Percentiles rank a stretch among this genome's conserved stretches.
Evolutionary conservation across 2,329 filamentous ascomycete genomes (phyloP).

Genomic region (Aspergillus piperis): DNA sequence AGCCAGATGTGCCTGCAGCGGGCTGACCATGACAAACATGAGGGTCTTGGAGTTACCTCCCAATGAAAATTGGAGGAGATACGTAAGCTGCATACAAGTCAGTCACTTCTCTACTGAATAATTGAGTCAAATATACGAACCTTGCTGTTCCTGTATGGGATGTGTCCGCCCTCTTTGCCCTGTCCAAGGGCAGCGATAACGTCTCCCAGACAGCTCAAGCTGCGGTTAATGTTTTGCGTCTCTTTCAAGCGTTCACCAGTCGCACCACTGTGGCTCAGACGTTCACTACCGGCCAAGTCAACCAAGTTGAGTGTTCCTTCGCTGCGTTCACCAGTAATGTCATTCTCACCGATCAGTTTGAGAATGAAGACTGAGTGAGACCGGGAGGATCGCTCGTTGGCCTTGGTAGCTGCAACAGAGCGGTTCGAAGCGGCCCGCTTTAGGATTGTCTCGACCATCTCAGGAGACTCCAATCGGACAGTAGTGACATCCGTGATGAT

Average conservation of each 20-base stretch:
- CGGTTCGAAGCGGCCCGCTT: constrained; percentile 80
- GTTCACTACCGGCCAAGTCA: constrained; percentile 89
- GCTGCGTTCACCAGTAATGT: constrained; percentile 75
- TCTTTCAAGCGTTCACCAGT: constrained; percentile 87
- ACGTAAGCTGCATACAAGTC: constrained; percentile 66
- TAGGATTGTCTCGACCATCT: constrained; percentile 78
- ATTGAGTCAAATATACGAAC: constrained; percentile 45
- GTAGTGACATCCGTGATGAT: constrained; percentile 77
- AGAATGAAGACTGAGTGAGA: constrained; percentile 97
- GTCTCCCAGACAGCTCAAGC: constrained; percentile 85
- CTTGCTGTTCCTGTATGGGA: constrained; percentile 96
- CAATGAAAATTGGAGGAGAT: constrained; percentile 89
- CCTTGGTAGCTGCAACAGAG: constrained; percentile 93
- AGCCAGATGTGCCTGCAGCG: constrained; percentile 82
- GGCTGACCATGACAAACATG: constrained; percentile 99
- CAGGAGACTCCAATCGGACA: constrained; percentile 74
- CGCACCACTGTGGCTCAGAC: constrained; percentile 81
- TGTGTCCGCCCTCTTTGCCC: constrained; percentile 73
- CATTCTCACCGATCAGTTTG: constrained; percentile 66
- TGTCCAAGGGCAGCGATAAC: constrained; percentile 91
- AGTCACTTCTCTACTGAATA: constrained; percentile 15
- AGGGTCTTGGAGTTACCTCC: constrained; percentile 96
- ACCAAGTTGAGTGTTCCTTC: constrained; percentile 95
- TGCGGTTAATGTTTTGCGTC: constrained; percentile 97
- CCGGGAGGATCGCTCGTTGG: constrained; percentile 90